Evolutionary conservation across 23 red algal genomes (phyloP), one percentile per base, ranked within the genome.

Genomic region (Agarophyton chilense): DNA sequence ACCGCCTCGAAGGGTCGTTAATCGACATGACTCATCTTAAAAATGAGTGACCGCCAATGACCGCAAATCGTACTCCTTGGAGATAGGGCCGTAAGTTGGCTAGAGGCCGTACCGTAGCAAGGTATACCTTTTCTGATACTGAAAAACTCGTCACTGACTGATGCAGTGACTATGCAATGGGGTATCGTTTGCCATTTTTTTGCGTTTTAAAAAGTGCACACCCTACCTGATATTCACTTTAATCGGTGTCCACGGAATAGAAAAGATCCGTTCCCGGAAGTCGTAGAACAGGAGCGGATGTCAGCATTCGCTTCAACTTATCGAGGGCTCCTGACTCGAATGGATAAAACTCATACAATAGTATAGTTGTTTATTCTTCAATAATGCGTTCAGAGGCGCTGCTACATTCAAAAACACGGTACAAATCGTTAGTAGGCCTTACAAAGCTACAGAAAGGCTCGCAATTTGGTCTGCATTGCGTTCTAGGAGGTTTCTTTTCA

Each of bases 71-170:
- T n/a, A n/a, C n/a, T n/a, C n/a, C n/a, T n/a, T n/a, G n/a, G n/a
- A n/a, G n/a, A n/a, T n/a, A n/a, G n/a, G n/a, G n/a, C n/a, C n/a
- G n/a, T n/a, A 83, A 33, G 49, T 10, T 35, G 10, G 16, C 12
- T 7, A 85, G 18, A 39, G 60, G 10, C 81, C 81, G 72, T 47
- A 85, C 54, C 11, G 72, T 24, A 70, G 56, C 81, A 5, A 85
- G 57, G 17, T 14, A 57, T 10, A 36, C 81, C 7, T 70, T 64
- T 45, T 85, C 81, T 7, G 53, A 35, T 72, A 47, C 44, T 9
- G 44, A 47, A 12, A 9, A 47, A 12, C 12, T 47, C 44, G 6
- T 47, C 44, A 9, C 61, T 39, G 57, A 62, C 39, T 40, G 50
- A 35, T 43, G 54, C 29, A 85, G 56, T 43, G 53, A 35, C 10